These are phyloP conservation scores for Helotiales sp. DNA, from an alignment of 2,329 filamentous ascomycete species.

Conservation along the genomic window DNA sequence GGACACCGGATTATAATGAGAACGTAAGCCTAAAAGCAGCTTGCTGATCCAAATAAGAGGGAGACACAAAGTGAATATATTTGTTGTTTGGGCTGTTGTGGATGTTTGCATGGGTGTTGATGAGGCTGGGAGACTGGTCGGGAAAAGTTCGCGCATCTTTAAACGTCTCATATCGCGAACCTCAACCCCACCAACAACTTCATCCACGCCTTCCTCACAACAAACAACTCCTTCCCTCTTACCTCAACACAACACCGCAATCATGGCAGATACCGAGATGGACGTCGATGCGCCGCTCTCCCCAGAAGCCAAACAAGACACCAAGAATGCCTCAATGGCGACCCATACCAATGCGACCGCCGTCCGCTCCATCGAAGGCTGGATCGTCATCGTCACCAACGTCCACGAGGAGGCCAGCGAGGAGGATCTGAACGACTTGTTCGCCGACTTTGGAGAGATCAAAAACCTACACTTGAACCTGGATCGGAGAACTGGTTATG, in stretches of 20 bases:
- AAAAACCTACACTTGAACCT: conserved; percentile 87
- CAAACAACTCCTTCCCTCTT: neutral
- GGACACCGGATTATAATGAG: too few species aligned
- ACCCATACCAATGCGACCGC: conserved; percentile 77
- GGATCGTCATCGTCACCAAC: conserved; percentile 87
- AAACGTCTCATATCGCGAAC: neutral
- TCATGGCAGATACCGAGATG: conserved; percentile 53
- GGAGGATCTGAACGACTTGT: conserved; percentile 80
- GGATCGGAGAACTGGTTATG: conserved; percentile 81
- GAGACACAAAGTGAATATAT: too few species aligned
- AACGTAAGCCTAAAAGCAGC: too few species aligned
- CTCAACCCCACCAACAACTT: neutral
- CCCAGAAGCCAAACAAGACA: conserved; percentile 56
- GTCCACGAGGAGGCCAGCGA: conserved; percentile 87
- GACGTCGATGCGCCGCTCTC: conserved; percentile 47
- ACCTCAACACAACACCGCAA: conserved; percentile 15
- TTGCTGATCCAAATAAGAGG: too few species aligned
- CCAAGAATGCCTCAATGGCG: conserved; percentile 68
- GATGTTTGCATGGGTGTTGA: neutral
- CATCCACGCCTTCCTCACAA: neutral
- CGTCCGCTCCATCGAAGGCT: conserved; percentile 85
- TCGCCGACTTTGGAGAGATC: conserved; percentile 84
- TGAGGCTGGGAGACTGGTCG: conserved; percentile 1
- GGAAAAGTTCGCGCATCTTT: neutral
- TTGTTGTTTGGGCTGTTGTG: neutral